Conservation (phyloP, 1,139 yeast genomes). For the Diutina mesorugosa region DNA sequence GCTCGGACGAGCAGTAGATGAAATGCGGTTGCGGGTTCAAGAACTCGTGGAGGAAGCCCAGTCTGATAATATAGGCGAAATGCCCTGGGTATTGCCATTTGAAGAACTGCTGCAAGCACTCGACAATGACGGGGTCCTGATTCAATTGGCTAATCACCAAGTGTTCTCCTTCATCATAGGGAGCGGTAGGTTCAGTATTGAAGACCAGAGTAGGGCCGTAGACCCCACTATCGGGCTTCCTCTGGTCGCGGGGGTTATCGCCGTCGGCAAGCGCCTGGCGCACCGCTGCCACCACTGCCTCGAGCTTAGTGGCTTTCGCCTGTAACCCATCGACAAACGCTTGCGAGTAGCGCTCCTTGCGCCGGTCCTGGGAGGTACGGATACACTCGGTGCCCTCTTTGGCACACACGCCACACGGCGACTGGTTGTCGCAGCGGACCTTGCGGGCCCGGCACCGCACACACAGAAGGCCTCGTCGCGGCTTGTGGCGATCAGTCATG, state of each 20-base stretch:
- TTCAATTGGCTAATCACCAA: neutral
- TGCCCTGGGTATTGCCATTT: conserved; percentile 8
- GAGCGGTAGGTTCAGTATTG: neutral
- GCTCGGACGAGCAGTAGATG: conserved; percentile 8
- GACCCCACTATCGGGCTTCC: neutral
- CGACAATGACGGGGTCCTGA: neutral
- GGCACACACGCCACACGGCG: neutral
- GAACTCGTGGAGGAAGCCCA: conserved; percentile 7
- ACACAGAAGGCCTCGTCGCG: conserved; percentile 2
- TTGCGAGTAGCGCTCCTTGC: neutral
- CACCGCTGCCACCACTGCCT: neutral
- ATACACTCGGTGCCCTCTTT: conserved; percentile 1
- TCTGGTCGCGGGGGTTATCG: neutral
- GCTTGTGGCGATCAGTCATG: neutral
- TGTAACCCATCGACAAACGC: neutral
- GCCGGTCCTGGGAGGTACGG: neutral
- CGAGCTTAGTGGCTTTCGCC: neutral
- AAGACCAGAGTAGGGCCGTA: neutral
- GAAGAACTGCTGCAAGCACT: conserved; percentile 4
- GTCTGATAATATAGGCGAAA: conserved; percentile 7
- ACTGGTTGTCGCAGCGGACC: neutral
- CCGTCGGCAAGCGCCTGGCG: neutral
- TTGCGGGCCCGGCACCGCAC: conserved; percentile 1
- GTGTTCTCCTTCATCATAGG: neutral
- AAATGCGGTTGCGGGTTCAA: conserved; percentile 4